Evolutionary conservation across 176 grass and related monocot species (phyloP), one percentile per base, ranked within the genome.

Genomic region (Phoenix dactylifera): DNA sequence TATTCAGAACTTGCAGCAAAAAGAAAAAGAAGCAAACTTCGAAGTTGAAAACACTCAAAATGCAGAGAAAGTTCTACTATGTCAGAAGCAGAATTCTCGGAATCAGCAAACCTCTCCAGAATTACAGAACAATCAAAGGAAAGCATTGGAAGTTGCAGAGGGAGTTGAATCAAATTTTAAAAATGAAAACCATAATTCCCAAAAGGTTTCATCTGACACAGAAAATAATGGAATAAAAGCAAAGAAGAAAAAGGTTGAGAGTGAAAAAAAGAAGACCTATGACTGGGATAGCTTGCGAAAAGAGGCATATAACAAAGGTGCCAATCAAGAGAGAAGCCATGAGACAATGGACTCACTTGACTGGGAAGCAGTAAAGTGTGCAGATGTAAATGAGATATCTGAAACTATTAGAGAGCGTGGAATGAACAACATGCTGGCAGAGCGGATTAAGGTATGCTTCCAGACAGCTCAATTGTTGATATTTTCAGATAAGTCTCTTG

Each of bases 401-500:
- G 70, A 86, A 10, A 53, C 77, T 49, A 95, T 95, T 56, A 86
- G 67, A 81, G 77, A 86, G 62, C 77, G 86, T 70, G 85, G 90
- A 67, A 89, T 95, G 90, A 86, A 89, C 58, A 95, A 95, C 28
- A 72, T 89, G 86, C 77, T 95, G 66, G 90, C 82, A 64, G 76
- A 89, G 50, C 57, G 90, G 24, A 95, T 95, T 67, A 86, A 89
- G 80, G 90, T 86, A 81, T 60, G 65, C 64, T 26, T 59, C 35
- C 2, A 9, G 10, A 44, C 35, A 44, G 10, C 35, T 44, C 10
- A 44, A 44, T 44, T 44, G 7, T 44, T 12, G 35, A 44, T 44
- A 44, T 12, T 12, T 44, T 44, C 35, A 44, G 1, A 14, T 44
- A 44, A 44, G 35, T 2, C 9, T 44, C 35, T 44, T 12, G 35